Evolutionary conservation across 495 filamentous ascomycete genomes (phyloP).

Genomic region (Chaetomium cochliodes): DNA sequence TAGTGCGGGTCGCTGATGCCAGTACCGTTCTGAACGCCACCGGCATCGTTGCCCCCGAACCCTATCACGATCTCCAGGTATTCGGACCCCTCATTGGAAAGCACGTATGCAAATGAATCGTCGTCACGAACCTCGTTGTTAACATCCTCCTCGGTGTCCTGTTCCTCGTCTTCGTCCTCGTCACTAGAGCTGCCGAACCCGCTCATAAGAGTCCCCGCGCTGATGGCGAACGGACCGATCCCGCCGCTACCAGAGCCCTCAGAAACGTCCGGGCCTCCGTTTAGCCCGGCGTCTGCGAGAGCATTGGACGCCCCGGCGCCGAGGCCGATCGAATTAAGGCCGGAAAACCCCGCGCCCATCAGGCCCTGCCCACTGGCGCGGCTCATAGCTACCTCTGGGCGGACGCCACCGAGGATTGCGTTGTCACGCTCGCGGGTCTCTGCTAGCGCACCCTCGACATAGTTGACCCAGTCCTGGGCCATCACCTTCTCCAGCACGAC

Average conservation of each 20-base stretch:
- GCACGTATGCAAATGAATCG: slow-evolving; percentile 14
- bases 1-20: background rate
- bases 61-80: background rate
- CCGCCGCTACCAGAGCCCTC: slow-evolving; percentile 63
- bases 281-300: slow-evolving; percentile 72
- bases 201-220: slow-evolving; percentile 71
- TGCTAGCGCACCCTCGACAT: slow-evolving; percentile 89
- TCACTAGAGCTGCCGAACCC: slow-evolving; percentile 96
- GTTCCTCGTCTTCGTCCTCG: slow-evolving; percentile 94
- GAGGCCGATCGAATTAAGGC: slow-evolving; percentile 45
- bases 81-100: slow-evolving; percentile 8
- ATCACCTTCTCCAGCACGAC: slow-evolving; percentile 84
- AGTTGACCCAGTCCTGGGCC: slow-evolving; percentile 85
- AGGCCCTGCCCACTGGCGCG: slow-evolving; percentile 35
- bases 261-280: slow-evolving; percentile 71
- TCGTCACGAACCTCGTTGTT: slow-evolving; percentile 51
- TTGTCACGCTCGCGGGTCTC: slow-evolving; percentile 97
- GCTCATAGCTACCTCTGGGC: slow-evolving; percentile 76
- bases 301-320: slow-evolving; percentile 60
- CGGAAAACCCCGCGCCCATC: slow-evolving; percentile 46
- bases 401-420: slow-evolving; percentile 93
- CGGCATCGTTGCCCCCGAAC: background rate
- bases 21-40: background rate
- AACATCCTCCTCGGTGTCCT: slow-evolving; percentile 72
- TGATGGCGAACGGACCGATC: slow-evolving; percentile 64